A percentile compares a stretch with the other conserved stretches of the same genome.
phyloP scores from a whole-genome alignment of 176 grass and related monocot genomes.

The Raddia guianensis region DNA sequence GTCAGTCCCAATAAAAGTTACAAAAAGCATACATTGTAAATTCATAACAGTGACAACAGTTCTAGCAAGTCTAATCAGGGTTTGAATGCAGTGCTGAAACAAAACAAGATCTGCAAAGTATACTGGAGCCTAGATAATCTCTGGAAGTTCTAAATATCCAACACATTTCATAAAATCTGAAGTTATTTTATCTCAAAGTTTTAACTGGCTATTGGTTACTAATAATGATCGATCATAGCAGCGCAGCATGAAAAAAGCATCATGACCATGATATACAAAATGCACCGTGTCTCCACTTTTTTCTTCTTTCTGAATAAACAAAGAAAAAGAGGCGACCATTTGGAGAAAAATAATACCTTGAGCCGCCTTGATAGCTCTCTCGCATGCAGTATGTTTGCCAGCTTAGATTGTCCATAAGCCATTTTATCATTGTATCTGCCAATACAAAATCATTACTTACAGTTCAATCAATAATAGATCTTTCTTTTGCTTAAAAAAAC shows the following conservation, averaged over 20 bases:
- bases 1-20: background rate
- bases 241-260: background rate
- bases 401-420: slow-evolving; percentile 94
- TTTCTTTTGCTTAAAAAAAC: background rate
- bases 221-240: background rate
- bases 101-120: background rate
- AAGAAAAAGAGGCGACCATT: background rate
- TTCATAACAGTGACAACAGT: background rate
- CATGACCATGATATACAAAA: background rate
- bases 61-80: background rate
- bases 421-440: slow-evolving; percentile 85
- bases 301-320: background rate
- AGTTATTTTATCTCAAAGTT: slow-evolving; percentile 12
- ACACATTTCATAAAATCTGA: background rate
- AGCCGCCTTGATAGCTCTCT: slow-evolving; percentile 85
- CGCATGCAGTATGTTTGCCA: slow-evolving; percentile 85
- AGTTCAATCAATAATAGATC: slow-evolving; percentile 5
- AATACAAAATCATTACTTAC: slow-evolving; percentile 39
- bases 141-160: background rate
- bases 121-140: background rate
- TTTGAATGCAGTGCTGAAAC: background rate
- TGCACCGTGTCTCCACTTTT: background rate
- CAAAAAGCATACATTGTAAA: background rate
- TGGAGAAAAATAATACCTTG: slow-evolving; percentile 50
- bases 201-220: background rate